phyloP scores from a whole-genome alignment of 1,284 basidiomycete genomes.

The Tylopilus orsonianus region DNA sequence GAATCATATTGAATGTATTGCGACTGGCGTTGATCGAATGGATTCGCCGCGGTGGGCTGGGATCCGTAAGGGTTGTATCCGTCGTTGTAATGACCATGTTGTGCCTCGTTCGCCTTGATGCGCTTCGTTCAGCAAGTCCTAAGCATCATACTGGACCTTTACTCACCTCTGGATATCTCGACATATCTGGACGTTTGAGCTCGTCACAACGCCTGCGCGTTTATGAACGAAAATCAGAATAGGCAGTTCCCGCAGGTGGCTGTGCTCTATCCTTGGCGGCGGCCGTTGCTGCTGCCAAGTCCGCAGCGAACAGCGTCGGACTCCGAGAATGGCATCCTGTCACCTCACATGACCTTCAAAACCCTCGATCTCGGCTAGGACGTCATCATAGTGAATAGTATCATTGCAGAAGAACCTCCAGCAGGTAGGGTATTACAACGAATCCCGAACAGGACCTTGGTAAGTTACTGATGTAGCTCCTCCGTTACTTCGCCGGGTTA shows the following conservation, averaged over 20 bases:
- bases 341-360: no score
- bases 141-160: background rate
- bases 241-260: slow-evolving; percentile 15
- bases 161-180: slow-evolving; percentile 43
- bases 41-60: slow-evolving; percentile 19
- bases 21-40: slow-evolving; percentile 26
- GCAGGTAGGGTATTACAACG: no score
- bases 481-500: no score
- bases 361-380: no score
- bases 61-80: slow-evolving; percentile 48
- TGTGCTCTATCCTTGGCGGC: no score
- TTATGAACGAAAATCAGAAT: slow-evolving; percentile 4
- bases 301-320: slow-evolving; percentile 24
- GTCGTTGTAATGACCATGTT: slow-evolving; percentile 55
- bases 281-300: no score
- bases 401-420: no score
- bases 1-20: slow-evolving; percentile 19
- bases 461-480: no score
- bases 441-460: no score
- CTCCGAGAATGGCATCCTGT: no score
- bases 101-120: slow-evolving; percentile 53
- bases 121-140: slow-evolving; percentile 4
- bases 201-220: slow-evolving; percentile 1
- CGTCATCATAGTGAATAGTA: no score
- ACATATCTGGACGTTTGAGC: slow-evolving; percentile 33